These are phyloP conservation scores for Trematosphaeria pertusa DNA, from an alignment of 2,329 filamentous ascomycete species.

Conservation along the genomic window DNA sequence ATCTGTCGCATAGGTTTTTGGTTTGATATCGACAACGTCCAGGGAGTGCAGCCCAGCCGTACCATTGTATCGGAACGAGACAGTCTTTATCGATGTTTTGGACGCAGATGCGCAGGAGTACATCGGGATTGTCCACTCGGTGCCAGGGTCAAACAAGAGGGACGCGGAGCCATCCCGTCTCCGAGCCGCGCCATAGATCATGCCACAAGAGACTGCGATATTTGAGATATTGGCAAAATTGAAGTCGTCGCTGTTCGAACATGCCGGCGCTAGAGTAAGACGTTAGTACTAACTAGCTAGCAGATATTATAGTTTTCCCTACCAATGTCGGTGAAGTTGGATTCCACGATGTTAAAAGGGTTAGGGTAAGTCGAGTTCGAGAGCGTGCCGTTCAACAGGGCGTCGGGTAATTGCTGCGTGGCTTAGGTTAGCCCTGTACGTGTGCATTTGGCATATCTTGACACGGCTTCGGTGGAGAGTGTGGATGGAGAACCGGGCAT, in stretches of 20 bases:
- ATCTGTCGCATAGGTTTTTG: conserved; percentile 47
- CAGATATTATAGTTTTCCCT: too few species aligned
- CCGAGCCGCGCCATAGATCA: conserved; percentile 50
- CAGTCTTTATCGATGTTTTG: conserved; percentile 55
- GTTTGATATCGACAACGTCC: conserved; percentile 40
- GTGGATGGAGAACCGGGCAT: too few species aligned
- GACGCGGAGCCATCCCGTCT: conserved; percentile 43
- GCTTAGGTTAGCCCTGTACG: too few species aligned
- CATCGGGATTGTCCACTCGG: conserved; percentile 52
- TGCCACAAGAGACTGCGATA: conserved; percentile 50
- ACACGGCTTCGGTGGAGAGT: too few species aligned
- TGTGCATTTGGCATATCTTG: too few species aligned
- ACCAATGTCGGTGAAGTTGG: conserved; percentile 15
- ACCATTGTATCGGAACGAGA: conserved; percentile 52
- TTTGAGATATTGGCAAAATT: conserved; percentile 53
- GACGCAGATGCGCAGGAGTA: conserved; percentile 54
- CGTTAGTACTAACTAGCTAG: too few species aligned
- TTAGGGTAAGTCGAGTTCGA: conserved; percentile 36
- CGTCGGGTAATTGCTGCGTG: conserved; percentile 1
- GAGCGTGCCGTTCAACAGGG: conserved; percentile 2
- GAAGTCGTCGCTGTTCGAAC: conserved; percentile 13
- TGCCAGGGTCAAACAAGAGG: conserved; percentile 50
- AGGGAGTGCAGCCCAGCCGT: conserved; percentile 47
- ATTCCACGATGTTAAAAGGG: conserved; percentile 11
- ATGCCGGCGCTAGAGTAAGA: too few species aligned